Evolutionary conservation across 768 basidiomycete genomes (phyloP).

Genomic region (Russula griseocarnosa): DNA sequence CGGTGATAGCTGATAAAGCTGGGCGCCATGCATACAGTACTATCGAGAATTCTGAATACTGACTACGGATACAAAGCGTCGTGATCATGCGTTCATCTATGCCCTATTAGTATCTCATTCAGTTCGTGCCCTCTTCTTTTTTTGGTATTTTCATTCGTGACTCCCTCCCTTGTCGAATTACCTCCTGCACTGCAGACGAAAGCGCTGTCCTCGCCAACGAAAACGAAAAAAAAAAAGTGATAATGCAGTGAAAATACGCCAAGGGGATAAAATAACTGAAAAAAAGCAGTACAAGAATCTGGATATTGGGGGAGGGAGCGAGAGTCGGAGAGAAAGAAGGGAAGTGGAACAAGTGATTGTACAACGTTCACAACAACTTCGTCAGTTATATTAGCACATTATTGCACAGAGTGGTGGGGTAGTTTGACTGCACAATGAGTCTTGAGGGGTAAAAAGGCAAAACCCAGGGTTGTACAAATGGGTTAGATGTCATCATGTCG

Average conservation of each 20-base stretch:
- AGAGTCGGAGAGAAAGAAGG: background rate
- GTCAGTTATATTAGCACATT: constrained; percentile 15
- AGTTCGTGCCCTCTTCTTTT: background rate
- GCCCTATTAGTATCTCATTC: background rate
- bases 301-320: background rate
- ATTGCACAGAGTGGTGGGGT: constrained; percentile 17
- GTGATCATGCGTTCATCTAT: background rate
- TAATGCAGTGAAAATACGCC: constrained; percentile 1
- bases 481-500: constrained; percentile 11
- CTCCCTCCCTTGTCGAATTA: background rate
- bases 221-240: background rate
- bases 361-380: constrained; percentile 17
- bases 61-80: constrained; percentile 14
- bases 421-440: constrained; percentile 8
- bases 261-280: constrained; percentile 21
- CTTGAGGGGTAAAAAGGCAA: background rate
- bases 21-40: background rate
- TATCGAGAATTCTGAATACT: background rate
- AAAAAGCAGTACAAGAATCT: constrained; percentile 12
- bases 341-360: background rate
- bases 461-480: background rate
- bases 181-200: constrained; percentile 3
- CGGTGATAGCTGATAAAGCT: background rate
- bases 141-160: constrained; percentile 10
- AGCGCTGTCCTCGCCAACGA: constrained; percentile 5